Evolutionary conservation across 1,139 yeast species (phyloP).

Genomic region (Suhomyces chickasaworum): DNA sequence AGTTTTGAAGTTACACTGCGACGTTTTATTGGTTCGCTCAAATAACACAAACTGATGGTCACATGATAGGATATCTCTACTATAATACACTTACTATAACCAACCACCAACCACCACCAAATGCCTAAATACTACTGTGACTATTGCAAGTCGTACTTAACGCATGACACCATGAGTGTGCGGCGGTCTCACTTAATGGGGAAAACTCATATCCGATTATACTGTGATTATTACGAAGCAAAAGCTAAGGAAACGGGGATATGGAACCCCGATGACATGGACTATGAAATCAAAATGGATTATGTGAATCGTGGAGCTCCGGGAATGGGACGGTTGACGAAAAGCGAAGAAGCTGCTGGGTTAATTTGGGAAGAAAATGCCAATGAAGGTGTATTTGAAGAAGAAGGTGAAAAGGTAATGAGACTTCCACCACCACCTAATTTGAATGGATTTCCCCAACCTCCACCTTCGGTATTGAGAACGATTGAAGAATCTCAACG

Average conservation of each 20-base stretch:
- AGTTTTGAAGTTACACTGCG: constrained; percentile 7
- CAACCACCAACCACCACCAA: background rate
- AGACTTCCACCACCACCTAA: constrained; percentile 47
- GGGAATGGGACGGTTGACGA: constrained; percentile 23
- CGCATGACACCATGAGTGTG: constrained; percentile 89
- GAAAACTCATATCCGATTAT: constrained; percentile 71
- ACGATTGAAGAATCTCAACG: constrained; percentile 16
- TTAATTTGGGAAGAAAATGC: constrained; percentile 8
- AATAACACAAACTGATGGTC: constrained; percentile 9
- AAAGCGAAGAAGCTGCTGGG: background rate
- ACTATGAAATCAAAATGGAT: constrained; percentile 42
- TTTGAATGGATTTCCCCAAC: constrained; percentile 39
- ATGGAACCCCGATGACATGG: constrained; percentile 42
- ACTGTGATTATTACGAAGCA: constrained; percentile 74
- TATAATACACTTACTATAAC: background rate
- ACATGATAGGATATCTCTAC: constrained; percentile 7
- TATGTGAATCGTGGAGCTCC: constrained; percentile 50
- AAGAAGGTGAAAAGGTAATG: constrained; percentile 17
- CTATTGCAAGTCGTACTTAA: constrained; percentile 80
- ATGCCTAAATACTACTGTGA: constrained; percentile 78
- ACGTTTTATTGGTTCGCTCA: constrained; percentile 14
- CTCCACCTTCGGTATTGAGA: constrained; percentile 38
- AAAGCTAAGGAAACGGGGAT: constrained; percentile 53
- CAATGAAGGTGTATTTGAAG: constrained; percentile 14
- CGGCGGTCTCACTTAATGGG: constrained; percentile 83